phyloP scores from a whole-genome alignment of 495 filamentous ascomycete genomes.

The Friedmanniomyces simplex region DNA sequence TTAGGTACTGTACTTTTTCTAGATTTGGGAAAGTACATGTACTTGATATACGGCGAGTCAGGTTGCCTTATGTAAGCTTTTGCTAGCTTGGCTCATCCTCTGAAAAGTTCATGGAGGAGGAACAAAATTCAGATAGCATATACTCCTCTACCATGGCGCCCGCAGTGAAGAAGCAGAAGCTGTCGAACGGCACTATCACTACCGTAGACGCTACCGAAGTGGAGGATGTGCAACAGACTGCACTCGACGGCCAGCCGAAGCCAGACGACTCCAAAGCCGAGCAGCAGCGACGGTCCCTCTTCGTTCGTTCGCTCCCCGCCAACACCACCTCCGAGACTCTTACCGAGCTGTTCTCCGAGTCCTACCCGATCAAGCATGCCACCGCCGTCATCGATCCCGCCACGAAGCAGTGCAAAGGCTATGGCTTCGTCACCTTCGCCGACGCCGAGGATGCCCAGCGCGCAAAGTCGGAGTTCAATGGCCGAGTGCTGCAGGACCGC shows the following conservation, averaged over 20 bases:
- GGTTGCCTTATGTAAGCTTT: too few relatives aligned
- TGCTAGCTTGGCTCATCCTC: not conserved
- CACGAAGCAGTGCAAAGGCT: constrained; percentile 80
- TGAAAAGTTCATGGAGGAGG: not conserved
- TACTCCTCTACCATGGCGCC: too few relatives aligned
- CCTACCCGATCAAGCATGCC: constrained; percentile 89
- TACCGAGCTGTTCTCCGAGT: constrained; percentile 80
- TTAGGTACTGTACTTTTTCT: too few relatives aligned
- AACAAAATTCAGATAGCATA: too few relatives aligned
- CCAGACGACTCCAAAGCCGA: not conserved
- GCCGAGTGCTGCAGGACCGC: constrained; percentile 60
- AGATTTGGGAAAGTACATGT: too few relatives aligned
- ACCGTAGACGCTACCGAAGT: not conserved
- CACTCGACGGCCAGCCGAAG: not conserved
- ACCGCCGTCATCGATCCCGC: constrained; percentile 69
- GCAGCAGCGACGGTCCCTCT: constrained; percentile 56
- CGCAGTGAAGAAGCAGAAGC: constrained; percentile 15
- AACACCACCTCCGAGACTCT: constrained; percentile 71
- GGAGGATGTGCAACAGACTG: not conserved
- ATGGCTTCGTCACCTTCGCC: constrained; percentile 93
- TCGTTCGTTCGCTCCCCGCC: constrained; percentile 75
- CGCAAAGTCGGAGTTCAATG: constrained; percentile 69
- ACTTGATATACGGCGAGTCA: too few relatives aligned
- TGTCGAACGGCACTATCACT: constrained; percentile 7
- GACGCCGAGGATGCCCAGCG: constrained; percentile 79